Evolutionary conservation across 805 yeast genomes (phyloP).

Genomic region (Saturnispora saitoi): DNA sequence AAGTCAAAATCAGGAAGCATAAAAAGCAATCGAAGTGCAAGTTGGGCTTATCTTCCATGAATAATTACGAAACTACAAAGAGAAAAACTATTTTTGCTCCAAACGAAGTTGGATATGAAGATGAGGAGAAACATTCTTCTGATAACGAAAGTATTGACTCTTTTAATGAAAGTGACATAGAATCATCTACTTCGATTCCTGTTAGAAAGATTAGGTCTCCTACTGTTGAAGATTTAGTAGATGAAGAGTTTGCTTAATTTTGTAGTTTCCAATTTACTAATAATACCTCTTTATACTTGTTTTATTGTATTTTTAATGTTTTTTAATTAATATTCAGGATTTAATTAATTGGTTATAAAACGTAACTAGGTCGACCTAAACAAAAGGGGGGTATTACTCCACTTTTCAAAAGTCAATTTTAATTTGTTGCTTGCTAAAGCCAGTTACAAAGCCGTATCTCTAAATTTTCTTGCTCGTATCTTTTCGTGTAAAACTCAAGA

Average conservation of each 20-base stretch:
- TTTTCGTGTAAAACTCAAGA: no score
- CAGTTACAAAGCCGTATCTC: no score
- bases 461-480: no score
- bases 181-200: constrained; percentile 1
- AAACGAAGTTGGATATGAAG: constrained; percentile 5
- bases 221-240: constrained; percentile 17
- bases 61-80: constrained; percentile 22
- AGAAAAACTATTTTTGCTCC: constrained; percentile 23
- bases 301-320: neutral
- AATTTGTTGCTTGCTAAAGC: no score
- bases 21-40: neutral
- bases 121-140: constrained; percentile 4
- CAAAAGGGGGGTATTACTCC: no score
- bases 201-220: constrained; percentile 12
- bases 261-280: neutral
- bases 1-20: neutral
- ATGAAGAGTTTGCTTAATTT: constrained; percentile 16
- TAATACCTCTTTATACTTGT: neutral
- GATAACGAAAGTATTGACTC: neutral
- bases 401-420: no score
- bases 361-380: no score
- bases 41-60: constrained; percentile 9
- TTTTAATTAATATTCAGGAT: neutral
- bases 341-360: no score
- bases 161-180: neutral